A percentile compares a stretch with the other conserved stretches of the same genome.
Evolutionary conservation across 1,284 basidiomycete genomes (phyloP).

Genomic region (Naganishia sp.): DNA sequence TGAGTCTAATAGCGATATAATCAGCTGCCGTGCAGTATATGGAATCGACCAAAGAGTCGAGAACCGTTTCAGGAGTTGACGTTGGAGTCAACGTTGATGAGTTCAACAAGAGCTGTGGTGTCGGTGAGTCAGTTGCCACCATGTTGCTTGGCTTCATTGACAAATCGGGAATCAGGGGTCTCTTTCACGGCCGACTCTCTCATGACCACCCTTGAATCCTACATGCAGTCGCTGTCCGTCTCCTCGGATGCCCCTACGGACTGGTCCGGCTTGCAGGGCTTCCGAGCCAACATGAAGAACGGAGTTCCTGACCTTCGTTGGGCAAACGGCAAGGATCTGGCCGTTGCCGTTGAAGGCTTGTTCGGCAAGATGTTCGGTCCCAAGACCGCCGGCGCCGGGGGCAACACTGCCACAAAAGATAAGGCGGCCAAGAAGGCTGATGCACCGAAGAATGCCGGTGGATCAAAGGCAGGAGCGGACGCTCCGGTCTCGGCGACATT

Average conservation of each 20-base stretch:
- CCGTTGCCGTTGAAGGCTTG: conserved; percentile 76
- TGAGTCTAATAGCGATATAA: neutral
- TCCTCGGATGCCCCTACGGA: conserved; percentile 57
- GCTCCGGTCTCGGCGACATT: conserved; percentile 38
- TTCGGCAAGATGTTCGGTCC: conserved; percentile 77
- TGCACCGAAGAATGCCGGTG: conserved; percentile 29
- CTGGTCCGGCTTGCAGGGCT: conserved; percentile 73
- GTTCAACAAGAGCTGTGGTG: conserved; percentile 81
- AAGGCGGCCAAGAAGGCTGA: conserved; percentile 59
- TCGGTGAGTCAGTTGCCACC: conserved; percentile 65
- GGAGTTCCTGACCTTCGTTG: conserved; percentile 68
- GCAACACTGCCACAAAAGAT: conserved; percentile 68
- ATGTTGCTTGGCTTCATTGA: neutral
- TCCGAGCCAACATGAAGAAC: conserved; percentile 69
- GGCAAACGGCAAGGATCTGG: conserved; percentile 87
- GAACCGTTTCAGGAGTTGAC: conserved; percentile 56
- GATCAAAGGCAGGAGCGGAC: conserved; percentile 47
- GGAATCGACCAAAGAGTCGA: conserved; percentile 59
- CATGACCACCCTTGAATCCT: conserved; percentile 62
- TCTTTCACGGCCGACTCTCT: conserved; percentile 73
- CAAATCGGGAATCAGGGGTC: conserved; percentile 64
- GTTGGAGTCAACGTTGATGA: conserved; percentile 59
- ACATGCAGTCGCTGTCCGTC: conserved; percentile 59
- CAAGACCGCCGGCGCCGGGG: conserved; percentile 66
- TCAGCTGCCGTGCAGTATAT: conserved; percentile 75